These are phyloP conservation scores for Austroboletus niveus DNA, from an alignment of 1,284 basidiomycete genomes.

Conservation along the genomic window DNA sequence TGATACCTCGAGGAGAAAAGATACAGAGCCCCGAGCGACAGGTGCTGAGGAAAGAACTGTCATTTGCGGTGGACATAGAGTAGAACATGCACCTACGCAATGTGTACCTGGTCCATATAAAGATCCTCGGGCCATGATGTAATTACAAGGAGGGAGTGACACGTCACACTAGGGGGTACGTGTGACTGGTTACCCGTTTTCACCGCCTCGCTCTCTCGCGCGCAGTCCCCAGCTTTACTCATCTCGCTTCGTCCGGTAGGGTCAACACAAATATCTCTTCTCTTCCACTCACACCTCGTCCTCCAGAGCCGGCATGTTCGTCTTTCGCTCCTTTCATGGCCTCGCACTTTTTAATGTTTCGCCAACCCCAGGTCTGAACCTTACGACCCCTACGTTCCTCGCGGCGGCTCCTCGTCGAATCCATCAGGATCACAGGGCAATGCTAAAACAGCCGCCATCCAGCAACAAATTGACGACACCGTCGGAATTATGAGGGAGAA, in stretches of 20 bases:
- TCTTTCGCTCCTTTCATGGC: conserved; percentile 10
- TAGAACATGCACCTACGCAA: no score
- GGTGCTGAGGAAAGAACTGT: no score
- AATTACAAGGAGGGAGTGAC: not conserved
- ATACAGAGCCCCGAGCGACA: no score
- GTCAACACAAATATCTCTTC: conserved; percentile 1
- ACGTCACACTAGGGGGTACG: not conserved
- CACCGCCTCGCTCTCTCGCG: conserved; percentile 5
- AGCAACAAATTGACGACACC: conserved; percentile 92
- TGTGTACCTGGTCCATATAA: no score
- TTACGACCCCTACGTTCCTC: conserved; percentile 94
- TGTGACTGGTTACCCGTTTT: conserved; percentile 15
- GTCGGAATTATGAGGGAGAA: conserved; percentile 98
- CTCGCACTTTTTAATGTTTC: conserved; percentile 4
- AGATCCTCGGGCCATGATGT: no score
- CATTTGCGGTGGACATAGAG: no score
- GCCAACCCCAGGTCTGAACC: conserved; percentile 73
- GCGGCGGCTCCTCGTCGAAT: conserved; percentile 66
- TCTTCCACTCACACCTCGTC: not conserved
- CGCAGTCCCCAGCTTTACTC: conserved; percentile 22
- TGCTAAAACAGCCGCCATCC: conserved; percentile 89
- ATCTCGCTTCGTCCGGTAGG: conserved; percentile 19
- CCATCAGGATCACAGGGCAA: conserved; percentile 51
- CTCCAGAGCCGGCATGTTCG: conserved; percentile 25
- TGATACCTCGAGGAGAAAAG: no score